Evolutionary conservation across 768 basidiomycete species (phyloP), one percentile per base, ranked within the genome.

Genomic region (Mycena kentingensis): DNA sequence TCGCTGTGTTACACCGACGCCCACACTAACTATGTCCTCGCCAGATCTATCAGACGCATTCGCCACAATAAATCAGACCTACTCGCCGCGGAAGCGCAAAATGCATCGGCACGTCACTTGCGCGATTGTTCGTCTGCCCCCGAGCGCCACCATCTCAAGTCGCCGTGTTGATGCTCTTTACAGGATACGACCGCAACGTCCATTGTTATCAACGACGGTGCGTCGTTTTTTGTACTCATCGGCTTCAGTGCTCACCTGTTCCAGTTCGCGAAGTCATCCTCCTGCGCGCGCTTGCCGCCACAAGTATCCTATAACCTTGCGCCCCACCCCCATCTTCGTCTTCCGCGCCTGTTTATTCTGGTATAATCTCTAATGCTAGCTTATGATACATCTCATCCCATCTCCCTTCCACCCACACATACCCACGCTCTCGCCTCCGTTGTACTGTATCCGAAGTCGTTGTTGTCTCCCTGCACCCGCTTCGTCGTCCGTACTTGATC

Each of bases 21-120:
- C 28, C 6, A 15, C 36, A 25, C 8, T n/a, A 25, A 38, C 35
- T 13, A 24, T n/a, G 11, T 38, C n/a, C n/a, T 34, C 36, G 32
- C 22, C 54, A 85, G 83, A 82, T 61, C 69, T 83, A 43, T 69
- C 75, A 36, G 75, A 78, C 26, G 77, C 78, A 25, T 83, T 84
- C 59, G 62, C 72, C 16, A 69, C 70, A 2, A 70, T 82, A 24
- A 80, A 83, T 63, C 71, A 76, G 37, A 74, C 78, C 39, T 70
- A 76, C 57, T 78, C 82, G 10, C 73, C 79, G 0, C 71, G 71
- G 35, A 67, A 66, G 26, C 72, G 80, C 38, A 75, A 73, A 49
- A 64, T 86, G 22, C 78, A 84, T 62, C 67, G 77, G 7, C 79
- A 86, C 63, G 58, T 78, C 28, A 83, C 81, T 8, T 83, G 80